Evolutionary conservation across 1,139 yeast species (phyloP).

Genomic region (Kluyveromyces marxianus): DNA sequence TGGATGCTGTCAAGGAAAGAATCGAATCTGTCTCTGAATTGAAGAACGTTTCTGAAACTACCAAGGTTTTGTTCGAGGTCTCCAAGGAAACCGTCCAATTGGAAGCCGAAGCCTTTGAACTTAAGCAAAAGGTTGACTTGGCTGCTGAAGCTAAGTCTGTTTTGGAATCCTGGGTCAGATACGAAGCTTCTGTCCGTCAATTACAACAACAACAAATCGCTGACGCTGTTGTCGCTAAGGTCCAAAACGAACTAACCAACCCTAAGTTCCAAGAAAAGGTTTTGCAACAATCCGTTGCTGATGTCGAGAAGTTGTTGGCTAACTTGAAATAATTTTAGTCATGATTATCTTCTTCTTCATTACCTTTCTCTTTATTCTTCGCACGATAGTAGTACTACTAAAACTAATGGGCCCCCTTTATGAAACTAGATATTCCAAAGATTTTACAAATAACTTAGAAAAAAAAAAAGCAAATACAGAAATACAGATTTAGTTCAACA

Average conservation of each 20-base stretch:
- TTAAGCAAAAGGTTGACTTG: constrained; percentile 83
- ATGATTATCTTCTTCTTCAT: not conserved
- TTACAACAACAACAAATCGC: constrained; percentile 91
- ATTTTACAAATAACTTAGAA: not conserved
- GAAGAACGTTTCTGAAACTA: constrained; percentile 85
- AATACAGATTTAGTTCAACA: not conserved
- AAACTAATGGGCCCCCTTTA: constrained; percentile 4
- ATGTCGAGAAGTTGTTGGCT: constrained; percentile 77
- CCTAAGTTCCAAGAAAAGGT: constrained; percentile 93
- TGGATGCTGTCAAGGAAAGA: constrained; percentile 87
- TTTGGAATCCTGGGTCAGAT: constrained; percentile 98
- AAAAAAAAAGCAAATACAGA: not conserved
- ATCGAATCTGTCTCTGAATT: constrained; percentile 80
- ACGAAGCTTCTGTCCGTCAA: constrained; percentile 94
- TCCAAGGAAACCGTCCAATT: constrained; percentile 95
- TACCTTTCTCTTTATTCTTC: not conserved
- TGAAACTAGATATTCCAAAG: constrained; percentile 7
- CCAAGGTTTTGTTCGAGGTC: constrained; percentile 84
- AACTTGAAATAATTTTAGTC: constrained; percentile 18
- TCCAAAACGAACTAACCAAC: constrained; percentile 74
- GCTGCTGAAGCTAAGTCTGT: constrained; percentile 90
- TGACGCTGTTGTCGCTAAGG: constrained; percentile 78
- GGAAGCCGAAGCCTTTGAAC: constrained; percentile 89
- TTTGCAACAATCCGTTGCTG: constrained; percentile 84
- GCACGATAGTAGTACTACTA: not conserved